Percentiles rank a stretch among this genome's conserved stretches.
Evolutionary conservation across 2,329 filamentous ascomycete species (phyloP).

Genomic region (Ophiostoma perfectum): DNA sequence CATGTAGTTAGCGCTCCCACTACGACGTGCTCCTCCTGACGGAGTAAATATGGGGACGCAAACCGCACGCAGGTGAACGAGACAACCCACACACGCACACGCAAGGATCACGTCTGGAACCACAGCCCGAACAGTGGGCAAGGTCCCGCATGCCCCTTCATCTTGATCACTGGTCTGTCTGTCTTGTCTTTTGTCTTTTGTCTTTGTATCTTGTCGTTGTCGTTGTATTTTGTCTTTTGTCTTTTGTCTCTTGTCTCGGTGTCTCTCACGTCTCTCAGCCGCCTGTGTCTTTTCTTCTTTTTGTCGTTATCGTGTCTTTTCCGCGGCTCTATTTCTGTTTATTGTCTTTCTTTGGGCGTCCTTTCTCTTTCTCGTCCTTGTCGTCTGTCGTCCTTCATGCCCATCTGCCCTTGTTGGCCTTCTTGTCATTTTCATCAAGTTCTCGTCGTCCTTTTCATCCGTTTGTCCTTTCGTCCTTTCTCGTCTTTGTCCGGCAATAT

Average conservation of each 20-base stretch:
- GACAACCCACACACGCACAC: not conserved
- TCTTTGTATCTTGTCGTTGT: not conserved
- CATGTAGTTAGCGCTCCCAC: not conserved
- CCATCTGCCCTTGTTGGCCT: too few relatives aligned
- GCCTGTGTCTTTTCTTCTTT: too few relatives aligned
- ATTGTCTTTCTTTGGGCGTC: not conserved
- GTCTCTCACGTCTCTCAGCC: too few relatives aligned
- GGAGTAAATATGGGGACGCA: not conserved
- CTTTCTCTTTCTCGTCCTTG: not conserved
- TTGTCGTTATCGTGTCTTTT: too few relatives aligned
- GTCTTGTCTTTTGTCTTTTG: not conserved
- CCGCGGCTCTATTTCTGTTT: not conserved
- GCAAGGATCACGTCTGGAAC: conserved; percentile 6
- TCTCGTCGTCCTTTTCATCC: too few relatives aligned
- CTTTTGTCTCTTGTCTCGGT: not conserved
- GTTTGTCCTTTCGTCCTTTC: not conserved
- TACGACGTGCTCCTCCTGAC: not conserved
- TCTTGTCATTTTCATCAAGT: too few relatives aligned
- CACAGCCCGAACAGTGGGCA: not conserved
- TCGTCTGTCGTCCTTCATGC: too few relatives aligned
- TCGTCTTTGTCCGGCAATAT: not conserved
- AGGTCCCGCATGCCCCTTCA: conserved; percentile 9
- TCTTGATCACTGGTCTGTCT: not conserved
- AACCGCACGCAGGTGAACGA: not conserved
- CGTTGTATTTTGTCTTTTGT: not conserved